These are phyloP conservation scores for Eragrostis tef DNA, from an alignment of 202 grass and related monocot species.

Conservation along the genomic window DNA sequence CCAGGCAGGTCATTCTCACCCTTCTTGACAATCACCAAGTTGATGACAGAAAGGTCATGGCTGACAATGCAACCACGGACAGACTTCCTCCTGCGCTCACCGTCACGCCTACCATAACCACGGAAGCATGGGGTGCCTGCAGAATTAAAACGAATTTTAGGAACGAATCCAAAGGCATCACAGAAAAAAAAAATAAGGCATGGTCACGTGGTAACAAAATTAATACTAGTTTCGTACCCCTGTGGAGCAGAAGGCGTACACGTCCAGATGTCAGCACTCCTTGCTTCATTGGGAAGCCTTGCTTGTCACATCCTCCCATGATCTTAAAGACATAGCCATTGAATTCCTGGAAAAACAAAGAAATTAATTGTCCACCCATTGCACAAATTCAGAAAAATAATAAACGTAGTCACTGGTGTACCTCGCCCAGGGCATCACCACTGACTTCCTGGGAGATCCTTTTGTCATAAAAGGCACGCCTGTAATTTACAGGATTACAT, in stretches of 20 bases:
- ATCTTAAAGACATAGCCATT: constrained; percentile 85
- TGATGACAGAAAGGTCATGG: constrained; percentile 79
- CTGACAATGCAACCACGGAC: constrained; percentile 92
- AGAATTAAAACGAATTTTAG: constrained; percentile 10
- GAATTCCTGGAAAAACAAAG: constrained; percentile 58
- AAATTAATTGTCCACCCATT: neutral
- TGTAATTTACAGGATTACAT: constrained; percentile 34
- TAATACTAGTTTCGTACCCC: constrained; percentile 48
- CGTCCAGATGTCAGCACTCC: constrained; percentile 75
- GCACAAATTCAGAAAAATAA: neutral
- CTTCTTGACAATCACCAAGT: constrained; percentile 93
- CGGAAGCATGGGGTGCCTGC: constrained; percentile 84
- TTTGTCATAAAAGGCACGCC: constrained; percentile 70
- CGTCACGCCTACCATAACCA: constrained; percentile 72
- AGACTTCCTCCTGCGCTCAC: constrained; percentile 83
- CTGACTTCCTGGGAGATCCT: constrained; percentile 80
- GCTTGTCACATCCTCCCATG: constrained; percentile 87
- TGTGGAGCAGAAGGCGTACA: constrained; percentile 76
- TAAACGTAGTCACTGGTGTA: constrained; percentile 16
- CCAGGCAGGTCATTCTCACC: constrained; percentile 81
- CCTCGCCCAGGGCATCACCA: constrained; percentile 72
- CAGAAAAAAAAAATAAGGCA: neutral
- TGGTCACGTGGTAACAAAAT: neutral
- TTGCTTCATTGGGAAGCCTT: constrained; percentile 92
- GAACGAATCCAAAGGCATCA: neutral